Conservation (phyloP, 805 yeast genomes). For the Saturnispora sanitii region DNA sequence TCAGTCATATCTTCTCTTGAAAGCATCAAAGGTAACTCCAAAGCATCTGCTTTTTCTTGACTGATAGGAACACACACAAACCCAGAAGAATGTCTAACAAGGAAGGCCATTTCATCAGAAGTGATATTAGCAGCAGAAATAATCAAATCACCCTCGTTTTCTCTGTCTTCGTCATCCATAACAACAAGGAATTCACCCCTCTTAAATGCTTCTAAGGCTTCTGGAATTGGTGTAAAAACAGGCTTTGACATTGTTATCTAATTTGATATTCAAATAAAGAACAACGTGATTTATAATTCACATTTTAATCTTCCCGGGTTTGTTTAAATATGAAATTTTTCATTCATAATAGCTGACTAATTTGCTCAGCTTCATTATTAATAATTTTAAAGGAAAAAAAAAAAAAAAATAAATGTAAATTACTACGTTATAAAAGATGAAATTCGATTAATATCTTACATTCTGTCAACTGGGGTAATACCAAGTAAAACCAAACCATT, state of each 20-base stretch:
- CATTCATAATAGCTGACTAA: conserved; percentile 5
- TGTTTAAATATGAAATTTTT: not conserved
- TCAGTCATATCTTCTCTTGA: conserved; percentile 43
- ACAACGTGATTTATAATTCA: no score
- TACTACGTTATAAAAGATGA: no score
- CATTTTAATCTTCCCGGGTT: no score
- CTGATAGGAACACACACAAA: conserved; percentile 88
- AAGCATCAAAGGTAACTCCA: conserved; percentile 74
- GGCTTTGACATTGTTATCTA: conserved; percentile 3
- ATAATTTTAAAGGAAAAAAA: no score
- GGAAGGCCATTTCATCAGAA: conserved; percentile 84
- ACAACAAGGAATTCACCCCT: conserved; percentile 82
- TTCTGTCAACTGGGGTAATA: conserved; percentile 96
- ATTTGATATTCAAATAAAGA: no score
- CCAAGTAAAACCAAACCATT: conserved; percentile 89
- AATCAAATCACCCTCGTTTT: conserved; percentile 94
- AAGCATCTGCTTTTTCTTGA: conserved; percentile 63
- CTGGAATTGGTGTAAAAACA: conserved; percentile 46
- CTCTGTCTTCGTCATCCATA: conserved; percentile 95
- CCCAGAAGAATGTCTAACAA: conserved; percentile 81
- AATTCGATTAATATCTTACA: no score
- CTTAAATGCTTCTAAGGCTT: conserved; percentile 62
- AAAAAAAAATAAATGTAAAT: not conserved
- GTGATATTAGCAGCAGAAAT: conserved; percentile 81
- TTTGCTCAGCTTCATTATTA: no score